Evolutionary conservation across 2,329 filamentous ascomycete genomes (phyloP), one percentile per base, ranked within the genome.

Genomic region (Fonsecaea multimorphosa): DNA sequence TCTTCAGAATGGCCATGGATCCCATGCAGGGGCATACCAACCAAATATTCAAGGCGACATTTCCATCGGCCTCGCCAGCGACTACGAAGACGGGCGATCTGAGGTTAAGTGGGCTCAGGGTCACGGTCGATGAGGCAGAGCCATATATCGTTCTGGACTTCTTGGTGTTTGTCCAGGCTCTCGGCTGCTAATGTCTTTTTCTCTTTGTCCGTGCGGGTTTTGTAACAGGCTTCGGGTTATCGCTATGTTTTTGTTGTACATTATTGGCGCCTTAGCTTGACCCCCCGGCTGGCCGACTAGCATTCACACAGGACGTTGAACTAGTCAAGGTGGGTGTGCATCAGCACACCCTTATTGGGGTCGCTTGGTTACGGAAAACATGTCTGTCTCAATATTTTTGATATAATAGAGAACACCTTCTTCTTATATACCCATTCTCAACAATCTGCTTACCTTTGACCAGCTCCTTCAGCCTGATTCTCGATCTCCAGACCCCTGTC

Each of bases 401-500:
- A 44, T 44, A 44, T 16, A 24, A 31, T 8, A 31, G 29, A 12
- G 44, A 24, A 11, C 14, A 40, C 2, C 29, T 36, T 34, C 29
- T 22, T 24, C 3, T 31, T 31, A 6, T 14, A 12, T 29, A 32
- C n/a, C 5, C n/a, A 55, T 55, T 36, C 12, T 31, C 19, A 38
- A 31, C 14, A 54, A 46, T 54, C 4, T 14, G 2, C 32, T 3
- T 14, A 24, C 52, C 44, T 7, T 6, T 40, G 38, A 31, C 36
- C 24, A 31, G 12, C 38, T 58, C 24, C 11, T 44, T 61, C 58
- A 53, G 58, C 46, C 44, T 54, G 46, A 54, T 40, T 4, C 61
- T 24, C 63, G 63, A 65, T 65, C 57, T 11, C 4, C 27, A 52
- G 38, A 24, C 53, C 58, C 63, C 63, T 65, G 63, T 58, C 38